Conservation (phyloP, 176 grass and related monocot species). For the Pontederia crassipes region DNA sequence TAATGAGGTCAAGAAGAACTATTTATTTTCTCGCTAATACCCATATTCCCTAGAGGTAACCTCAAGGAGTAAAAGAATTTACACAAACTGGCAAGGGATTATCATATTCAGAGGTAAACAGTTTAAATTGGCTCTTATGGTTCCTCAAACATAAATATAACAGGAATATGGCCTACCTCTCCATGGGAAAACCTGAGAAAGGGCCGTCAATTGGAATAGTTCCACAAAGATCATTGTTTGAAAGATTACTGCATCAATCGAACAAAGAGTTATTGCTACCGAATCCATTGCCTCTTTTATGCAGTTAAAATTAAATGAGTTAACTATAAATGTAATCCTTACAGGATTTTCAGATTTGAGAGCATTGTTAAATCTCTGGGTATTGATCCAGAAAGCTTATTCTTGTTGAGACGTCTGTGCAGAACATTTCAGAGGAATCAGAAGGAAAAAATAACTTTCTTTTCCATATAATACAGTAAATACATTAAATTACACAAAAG, state of each 20-base stretch:
- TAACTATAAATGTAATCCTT: constrained; percentile 15
- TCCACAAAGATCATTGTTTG: constrained; percentile 94
- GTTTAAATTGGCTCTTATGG: no score
- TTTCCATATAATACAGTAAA: no score
- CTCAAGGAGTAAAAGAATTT: no score
- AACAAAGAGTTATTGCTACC: neutral
- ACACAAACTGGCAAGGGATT: no score
- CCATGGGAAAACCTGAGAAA: constrained; percentile 68
- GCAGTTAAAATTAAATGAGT: no score
- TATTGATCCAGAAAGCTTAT: constrained; percentile 80
- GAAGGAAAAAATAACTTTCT: no score
- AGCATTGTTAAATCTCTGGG: constrained; percentile 72
- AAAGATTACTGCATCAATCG: constrained; percentile 45
- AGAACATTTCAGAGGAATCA: constrained; percentile 3
- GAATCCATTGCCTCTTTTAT: neutral
- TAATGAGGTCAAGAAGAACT: no score
- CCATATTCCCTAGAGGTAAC: no score
- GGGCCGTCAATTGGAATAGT: constrained; percentile 92
- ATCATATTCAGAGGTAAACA: no score
- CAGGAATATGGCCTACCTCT: constrained; percentile 31
- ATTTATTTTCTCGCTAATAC: no score
- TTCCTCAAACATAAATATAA: no score
- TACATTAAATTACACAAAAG: no score
- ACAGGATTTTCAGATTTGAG: constrained; percentile 90
- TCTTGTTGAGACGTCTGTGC: constrained; percentile 74